Conservation (phyloP, 805 yeast species). For the Starmerella gropengiesseri region DNA sequence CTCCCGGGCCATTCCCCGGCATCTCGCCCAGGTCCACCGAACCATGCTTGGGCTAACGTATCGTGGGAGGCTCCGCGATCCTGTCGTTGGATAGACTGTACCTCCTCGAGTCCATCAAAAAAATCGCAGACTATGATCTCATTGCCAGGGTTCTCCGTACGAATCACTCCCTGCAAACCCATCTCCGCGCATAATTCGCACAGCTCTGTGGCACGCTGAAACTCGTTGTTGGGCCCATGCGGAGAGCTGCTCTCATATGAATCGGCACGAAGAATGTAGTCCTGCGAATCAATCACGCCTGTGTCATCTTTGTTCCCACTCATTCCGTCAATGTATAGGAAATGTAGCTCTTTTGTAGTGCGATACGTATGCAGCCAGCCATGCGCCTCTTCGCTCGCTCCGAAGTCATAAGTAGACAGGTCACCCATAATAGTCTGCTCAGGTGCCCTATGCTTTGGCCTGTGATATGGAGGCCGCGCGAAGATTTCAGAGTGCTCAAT, state of each 20-base stretch:
- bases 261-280: slow-evolving; percentile 6
- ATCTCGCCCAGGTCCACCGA: not conserved
- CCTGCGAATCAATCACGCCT: not conserved
- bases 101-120: not conserved
- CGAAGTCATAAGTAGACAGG: too few species aligned
- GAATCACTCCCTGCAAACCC: not conserved
- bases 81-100: not conserved
- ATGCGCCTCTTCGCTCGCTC: not conserved
- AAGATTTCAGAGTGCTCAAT: not conserved
- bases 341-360: not conserved
- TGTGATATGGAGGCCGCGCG: not conserved
- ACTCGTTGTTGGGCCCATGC: not conserved
- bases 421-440: not conserved
- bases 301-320: slow-evolving; percentile 4
- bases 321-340: not conserved
- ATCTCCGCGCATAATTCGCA: not conserved
- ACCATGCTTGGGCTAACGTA: not conserved
- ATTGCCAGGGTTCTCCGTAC: not conserved
- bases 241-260: too few species aligned
- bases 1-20: not conserved
- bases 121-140: slow-evolving; percentile 2
- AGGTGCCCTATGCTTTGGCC: not conserved
- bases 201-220: not conserved
- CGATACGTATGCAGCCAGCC: slow-evolving; percentile 3
- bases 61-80: not conserved